Conservation (phyloP, 139 green algal species). For the Picochlorum sp. region DNA sequence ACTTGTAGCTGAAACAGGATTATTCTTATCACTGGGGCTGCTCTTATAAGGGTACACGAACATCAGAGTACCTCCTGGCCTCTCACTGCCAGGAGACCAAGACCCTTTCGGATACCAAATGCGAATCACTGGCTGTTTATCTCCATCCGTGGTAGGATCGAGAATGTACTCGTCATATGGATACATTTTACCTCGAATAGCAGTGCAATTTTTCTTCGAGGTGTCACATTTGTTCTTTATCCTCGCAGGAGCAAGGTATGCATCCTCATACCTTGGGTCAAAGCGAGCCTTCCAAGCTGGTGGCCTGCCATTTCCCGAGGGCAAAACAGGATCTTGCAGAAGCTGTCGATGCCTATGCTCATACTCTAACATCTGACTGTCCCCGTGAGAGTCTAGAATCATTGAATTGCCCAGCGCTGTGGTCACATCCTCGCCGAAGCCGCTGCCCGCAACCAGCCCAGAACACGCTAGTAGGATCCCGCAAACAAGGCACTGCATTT, state of each 20-base stretch:
- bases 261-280: constrained; percentile 6
- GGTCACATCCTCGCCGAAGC: no score
- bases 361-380: neutral
- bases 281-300: constrained; percentile 12
- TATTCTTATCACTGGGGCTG: neutral
- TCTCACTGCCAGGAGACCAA: constrained; percentile 9
- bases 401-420: no score
- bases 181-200: constrained; percentile 7
- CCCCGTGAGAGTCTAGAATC: no score
- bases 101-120: constrained; percentile 1
- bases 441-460: no score
- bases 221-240: constrained; percentile 1
- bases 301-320: neutral
- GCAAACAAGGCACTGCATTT: no score
- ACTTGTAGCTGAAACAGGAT: neutral
- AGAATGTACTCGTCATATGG: constrained; percentile 11
- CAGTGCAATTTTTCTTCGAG: constrained; percentile 8
- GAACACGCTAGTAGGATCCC: no score
- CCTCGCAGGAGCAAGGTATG: constrained; percentile 6
- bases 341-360: neutral
- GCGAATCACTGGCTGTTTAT: neutral
- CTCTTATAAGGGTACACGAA: constrained; percentile 14
- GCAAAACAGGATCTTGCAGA: neutral
- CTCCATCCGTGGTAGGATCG: constrained; percentile 3
- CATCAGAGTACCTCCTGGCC: constrained; percentile 11